Base-by-base conservation (phyloP, 2,329 filamentous ascomycete genomes). In the Neobulgaria alba region DNA sequence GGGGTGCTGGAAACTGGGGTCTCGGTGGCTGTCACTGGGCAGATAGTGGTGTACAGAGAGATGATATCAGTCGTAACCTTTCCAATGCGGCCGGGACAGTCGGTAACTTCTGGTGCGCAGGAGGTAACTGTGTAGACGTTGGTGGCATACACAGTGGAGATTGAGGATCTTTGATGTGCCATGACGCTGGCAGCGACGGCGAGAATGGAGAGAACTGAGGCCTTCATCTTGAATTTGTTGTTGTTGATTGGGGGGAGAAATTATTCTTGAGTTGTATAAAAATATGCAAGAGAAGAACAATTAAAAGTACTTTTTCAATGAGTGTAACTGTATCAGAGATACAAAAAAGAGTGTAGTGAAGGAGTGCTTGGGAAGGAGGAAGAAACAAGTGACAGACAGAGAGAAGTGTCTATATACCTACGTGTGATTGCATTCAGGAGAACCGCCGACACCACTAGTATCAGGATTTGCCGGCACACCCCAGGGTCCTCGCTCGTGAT, bases 101-200 rank as follows among this genome's bases (percentile, higher is more conserved):
- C 42, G 8, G 55, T 57, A 2, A 59, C 53, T 2, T 45, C 48
- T 5, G 50, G 44, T 1, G 56, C 50, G 26, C 57, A 60, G 8
- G 46, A 43, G 5, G 51, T 58, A 23, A 58, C 42, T 1, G 56
- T 60, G 14, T 56, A 51, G 9, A 67, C 57, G 2, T 61, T 57
- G 33, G 73, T 76, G 45, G 66, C 67, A 63, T 64, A 72, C 53
- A 75, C 59, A 33, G 72, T 73, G 3, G 69, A 69, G 46, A 48
- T 53, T 29, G 65, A 54, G 3, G 16, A 43, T 18, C n/a, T 37
- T 5, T 30, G 3, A 15, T 30, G 32, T 18, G 42, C 45, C n/a
- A 15, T 36, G 31, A 29, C 45, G 31, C 23, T 33, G 8, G 47
- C 44, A 30, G 36, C 44, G 31, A 36, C 32, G 32, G 35, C 47